Conservation (phyloP, 768 basidiomycete species). For the Pleurotus citrinopileatus region DNA sequence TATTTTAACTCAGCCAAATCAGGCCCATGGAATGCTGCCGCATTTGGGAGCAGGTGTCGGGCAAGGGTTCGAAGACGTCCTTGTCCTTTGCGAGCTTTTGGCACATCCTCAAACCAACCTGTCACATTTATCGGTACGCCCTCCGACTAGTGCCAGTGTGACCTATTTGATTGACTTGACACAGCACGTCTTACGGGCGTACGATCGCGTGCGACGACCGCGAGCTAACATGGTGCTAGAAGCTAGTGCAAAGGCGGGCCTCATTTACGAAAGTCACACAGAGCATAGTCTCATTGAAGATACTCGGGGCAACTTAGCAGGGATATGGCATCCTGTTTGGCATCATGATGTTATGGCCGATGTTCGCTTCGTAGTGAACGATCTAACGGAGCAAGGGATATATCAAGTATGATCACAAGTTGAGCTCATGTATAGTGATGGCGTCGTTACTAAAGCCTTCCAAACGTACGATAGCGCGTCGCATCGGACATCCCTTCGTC, state of each 20-base stretch:
- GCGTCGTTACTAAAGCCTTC: background rate
- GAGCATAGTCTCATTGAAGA: conserved; percentile 26
- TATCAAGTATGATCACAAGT: conserved; percentile 1
- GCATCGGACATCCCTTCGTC: background rate
- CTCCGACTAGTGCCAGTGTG: background rate
- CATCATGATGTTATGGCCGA: conserved; percentile 42
- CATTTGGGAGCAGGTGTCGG: conserved; percentile 59
- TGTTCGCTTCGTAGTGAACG: conserved; percentile 28
- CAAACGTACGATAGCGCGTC: background rate
- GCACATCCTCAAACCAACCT: conserved; percentile 35
- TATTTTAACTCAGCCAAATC: background rate
- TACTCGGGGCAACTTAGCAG: conserved; percentile 30
- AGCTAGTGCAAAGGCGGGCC: conserved; percentile 36
- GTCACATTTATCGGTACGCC: conserved; percentile 36
- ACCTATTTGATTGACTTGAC: background rate
- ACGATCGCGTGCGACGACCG: conserved; percentile 40
- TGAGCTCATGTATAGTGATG: background rate
- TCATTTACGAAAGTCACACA: conserved; percentile 40
- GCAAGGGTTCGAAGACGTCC: conserved; percentile 58
- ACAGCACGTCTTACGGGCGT: conserved; percentile 45
- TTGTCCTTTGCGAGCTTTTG: conserved; percentile 43
- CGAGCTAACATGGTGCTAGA: conserved; percentile 49
- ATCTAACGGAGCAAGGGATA: conserved; percentile 4
- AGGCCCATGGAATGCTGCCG: conserved; percentile 60
- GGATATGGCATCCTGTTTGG: conserved; percentile 49